Evolutionary conservation across 2,329 filamentous ascomycete species (phyloP), one percentile per base, ranked within the genome.

Genomic region (Madurella mycetomatis): DNA sequence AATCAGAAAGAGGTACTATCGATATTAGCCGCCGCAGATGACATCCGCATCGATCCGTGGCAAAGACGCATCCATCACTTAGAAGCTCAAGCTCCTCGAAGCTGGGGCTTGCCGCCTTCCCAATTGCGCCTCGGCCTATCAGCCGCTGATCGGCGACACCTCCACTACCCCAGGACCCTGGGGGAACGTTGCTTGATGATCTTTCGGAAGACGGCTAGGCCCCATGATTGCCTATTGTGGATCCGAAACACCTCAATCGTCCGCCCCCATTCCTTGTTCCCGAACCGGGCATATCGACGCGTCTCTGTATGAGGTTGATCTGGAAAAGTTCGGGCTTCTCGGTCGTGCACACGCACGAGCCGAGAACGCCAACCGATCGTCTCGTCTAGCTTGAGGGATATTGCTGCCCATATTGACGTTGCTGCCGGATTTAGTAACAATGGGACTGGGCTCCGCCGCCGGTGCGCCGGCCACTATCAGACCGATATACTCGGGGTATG

Each of bases 11-110:
- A 16, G 19, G 8, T 51, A 57, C 45, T 57, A 59, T 58, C 57
- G 52, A 61, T 50, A 62, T 62, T 62, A 62, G 59, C 60, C 60
- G 59, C 55, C 19, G 47, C 41, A 25, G 49, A 50, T 51, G 47
- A 25, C 34, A 40, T 41, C 50, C 49, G 25, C 12, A 30, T 46
- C 39, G 25, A 34, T 42, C 31, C 41, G 18, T 46, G 25, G 25
- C 7, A 7, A 7, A 25, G 25, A 25, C 25, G 4, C 45, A 32
- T 19, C 17, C 30, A 42, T 25, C n/a, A 42, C 16, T 42, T 11
- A 37, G 34, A 9, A 15, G 34, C 11, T 15, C 34, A 37, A 37
- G 34, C 34, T 37, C 34, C 9, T 11, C 9, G 34, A 15, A 37
- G 25, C 34, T 4, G 13, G 11, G 13, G 34, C 34, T 37, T 37